Base-by-base conservation (phyloP, 345 rosid species). In the Eutrema yunnanense region DNA sequence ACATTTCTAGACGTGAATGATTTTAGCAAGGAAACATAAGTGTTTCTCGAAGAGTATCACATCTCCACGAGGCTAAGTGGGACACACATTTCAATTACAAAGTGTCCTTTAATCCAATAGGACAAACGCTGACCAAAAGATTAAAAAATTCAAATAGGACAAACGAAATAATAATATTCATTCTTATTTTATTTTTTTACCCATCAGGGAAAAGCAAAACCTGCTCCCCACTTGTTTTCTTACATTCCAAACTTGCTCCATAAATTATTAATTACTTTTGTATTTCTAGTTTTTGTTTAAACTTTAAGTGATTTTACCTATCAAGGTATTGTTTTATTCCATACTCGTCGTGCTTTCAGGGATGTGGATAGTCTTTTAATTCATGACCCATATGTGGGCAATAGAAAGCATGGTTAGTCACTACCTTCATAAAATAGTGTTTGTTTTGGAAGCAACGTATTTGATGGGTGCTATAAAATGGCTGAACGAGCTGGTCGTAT, bases 141-240 rank as follows among this genome's bases (percentile, higher is more conserved):
- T 22, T 22, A 29, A 12, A 51, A 22, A 22, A 22, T 22, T 16
- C 26, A 13, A 52, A 72, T 10, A 1, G 1, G 3, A 43, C 56
- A 43, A 54, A 73, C 48, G 5, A 44, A 62, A 53, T 30, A 48
- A 47, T 22, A 22, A 1, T 22, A 22, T 46, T 2, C 2, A 4
- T 55, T 44, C 54, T 34, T 22, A 22, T 22, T 22, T 22, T 22
- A 22, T 22, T 6, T 16, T 33, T 40, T 67, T 50, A 22, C 44
- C 43, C 44, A 40, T 22, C 8, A 11, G 19, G 22, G 27, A 30
- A 58, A 66, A 50, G 47, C 62, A 41, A 49, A 67, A 74, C 68
- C 78, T 60, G 57, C 73, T 74, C 69, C 69, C 73, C 69, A 68
- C 74, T 75, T 61, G 79, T 44, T 75, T 75, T 42, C 8, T 74